Evolutionary conservation across 2,329 filamentous ascomycete genomes (phyloP).

Genomic region (Aspergillus caelatus): DNA sequence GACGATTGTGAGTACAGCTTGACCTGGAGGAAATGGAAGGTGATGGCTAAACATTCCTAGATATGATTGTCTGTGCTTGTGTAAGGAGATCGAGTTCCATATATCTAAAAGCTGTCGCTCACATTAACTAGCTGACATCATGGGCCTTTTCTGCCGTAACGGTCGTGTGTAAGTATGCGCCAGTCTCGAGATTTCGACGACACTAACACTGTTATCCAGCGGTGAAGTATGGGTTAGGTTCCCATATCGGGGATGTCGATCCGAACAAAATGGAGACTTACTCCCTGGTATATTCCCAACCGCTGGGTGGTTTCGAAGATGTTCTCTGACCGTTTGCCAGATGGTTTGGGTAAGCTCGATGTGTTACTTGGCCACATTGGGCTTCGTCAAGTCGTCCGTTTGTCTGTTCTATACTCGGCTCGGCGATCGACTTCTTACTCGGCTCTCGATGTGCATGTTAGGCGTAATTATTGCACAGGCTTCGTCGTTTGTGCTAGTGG

Average conservation of each 20-base stretch:
- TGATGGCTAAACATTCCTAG: constrained; percentile 14
- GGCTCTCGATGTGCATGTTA: constrained; percentile 44
- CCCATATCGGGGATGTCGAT: constrained; percentile 18
- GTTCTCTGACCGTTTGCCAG: constrained; percentile 19
- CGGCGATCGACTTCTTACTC: constrained; percentile 41
- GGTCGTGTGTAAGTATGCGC: constrained; percentile 30
- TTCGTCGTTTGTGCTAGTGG: constrained; percentile 45
- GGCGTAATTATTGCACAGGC: constrained; percentile 45
- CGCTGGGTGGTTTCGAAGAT: no score
- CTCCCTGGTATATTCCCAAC: constrained; percentile 6
- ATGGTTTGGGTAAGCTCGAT: constrained; percentile 52
- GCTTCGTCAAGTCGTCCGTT: constrained; percentile 54
- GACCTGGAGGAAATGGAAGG: not conserved
- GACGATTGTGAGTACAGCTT: constrained; percentile 33
- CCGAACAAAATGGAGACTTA: constrained; percentile 16
- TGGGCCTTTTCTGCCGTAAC: constrained; percentile 42
- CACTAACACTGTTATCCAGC: constrained; percentile 10
- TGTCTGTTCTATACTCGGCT: constrained; percentile 51
- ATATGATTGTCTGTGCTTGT: constrained; percentile 34
- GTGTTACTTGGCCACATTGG: constrained; percentile 52
- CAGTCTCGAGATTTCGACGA: not conserved
- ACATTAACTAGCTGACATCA: constrained; percentile 28
- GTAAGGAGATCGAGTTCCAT: constrained; percentile 21
- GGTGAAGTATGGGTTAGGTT: constrained; percentile 22
- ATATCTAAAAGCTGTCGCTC: not conserved